A percentile compares a stretch with the other conserved stretches of the same genome.
Conservation (phyloP, 139 green algal genomes). For the Micractinium conductrix region DNA sequence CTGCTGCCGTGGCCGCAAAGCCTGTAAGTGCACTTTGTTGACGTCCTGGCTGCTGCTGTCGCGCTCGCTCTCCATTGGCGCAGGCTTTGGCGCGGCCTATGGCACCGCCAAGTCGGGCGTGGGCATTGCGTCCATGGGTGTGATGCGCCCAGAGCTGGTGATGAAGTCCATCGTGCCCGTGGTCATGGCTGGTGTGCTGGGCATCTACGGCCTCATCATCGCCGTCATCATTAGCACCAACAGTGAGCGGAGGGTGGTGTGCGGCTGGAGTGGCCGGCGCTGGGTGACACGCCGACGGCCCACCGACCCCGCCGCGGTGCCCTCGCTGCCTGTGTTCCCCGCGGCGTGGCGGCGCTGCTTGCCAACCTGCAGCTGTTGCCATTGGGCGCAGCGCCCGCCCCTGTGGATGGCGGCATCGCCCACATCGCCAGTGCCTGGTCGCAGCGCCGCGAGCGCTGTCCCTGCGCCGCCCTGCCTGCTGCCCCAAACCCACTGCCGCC, state of each 20-base stretch:
- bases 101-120: slow-evolving; percentile 98
- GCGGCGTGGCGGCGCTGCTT: too few relatives aligned
- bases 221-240: slow-evolving; percentile 98
- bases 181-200: slow-evolving; percentile 99
- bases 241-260: slow-evolving; percentile 63
- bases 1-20: too few relatives aligned
- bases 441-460: too few relatives aligned
- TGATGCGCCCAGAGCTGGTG: slow-evolving; percentile 99
- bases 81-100: slow-evolving; percentile 98
- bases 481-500: background rate
- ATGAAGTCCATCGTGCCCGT: slow-evolving; percentile 99
- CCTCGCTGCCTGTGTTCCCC: too few relatives aligned
- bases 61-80: background rate
- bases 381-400: too few relatives aligned
- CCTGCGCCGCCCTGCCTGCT: too few relatives aligned
- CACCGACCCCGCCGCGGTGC: too few relatives aligned
- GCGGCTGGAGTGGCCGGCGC: too few relatives aligned
- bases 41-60: background rate
- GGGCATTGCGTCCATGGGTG: slow-evolving; percentile 98
- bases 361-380: background rate
- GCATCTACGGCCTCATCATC: slow-evolving; percentile 99
- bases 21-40: too few relatives aligned
- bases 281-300: too few relatives aligned
- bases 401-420: too few relatives aligned
- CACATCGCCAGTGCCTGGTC: too few relatives aligned